phyloP scores from a whole-genome alignment of 2,329 filamentous ascomycete genomes.

The Harringtonia lauricola region DNA sequence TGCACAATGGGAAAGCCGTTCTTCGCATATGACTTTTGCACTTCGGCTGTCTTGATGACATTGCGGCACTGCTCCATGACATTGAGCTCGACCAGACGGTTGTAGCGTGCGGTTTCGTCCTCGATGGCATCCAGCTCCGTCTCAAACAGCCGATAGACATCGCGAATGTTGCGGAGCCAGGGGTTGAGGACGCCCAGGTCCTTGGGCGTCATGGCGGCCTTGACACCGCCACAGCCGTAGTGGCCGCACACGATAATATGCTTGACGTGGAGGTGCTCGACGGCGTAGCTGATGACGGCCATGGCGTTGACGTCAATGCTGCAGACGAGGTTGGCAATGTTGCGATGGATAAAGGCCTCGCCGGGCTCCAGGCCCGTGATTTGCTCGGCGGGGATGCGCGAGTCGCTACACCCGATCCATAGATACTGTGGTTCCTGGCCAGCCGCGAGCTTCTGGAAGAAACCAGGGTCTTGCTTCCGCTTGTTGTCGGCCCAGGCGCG shows the following conservation, averaged over 20 bases:
- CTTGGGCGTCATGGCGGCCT: conserved; percentile 52
- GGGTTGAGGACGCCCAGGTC: conserved; percentile 62
- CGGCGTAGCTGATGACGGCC: conserved; percentile 69
- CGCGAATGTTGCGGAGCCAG: conserved; percentile 64
- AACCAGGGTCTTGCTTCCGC: conserved; percentile 46
- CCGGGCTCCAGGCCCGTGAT: conserved; percentile 76
- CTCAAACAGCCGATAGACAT: conserved; percentile 63
- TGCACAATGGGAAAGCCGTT: conserved; percentile 60
- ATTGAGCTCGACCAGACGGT: conserved; percentile 74
- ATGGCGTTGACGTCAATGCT: conserved; percentile 46
- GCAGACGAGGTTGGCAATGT: conserved; percentile 84
- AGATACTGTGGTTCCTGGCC: conserved; percentile 63
- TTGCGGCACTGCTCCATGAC: conserved; percentile 68
- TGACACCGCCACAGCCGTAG: conserved; percentile 47
- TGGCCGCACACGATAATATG: conserved; percentile 72
- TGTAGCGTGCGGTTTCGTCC: conserved; percentile 48
- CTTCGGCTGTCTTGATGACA: conserved; percentile 66
- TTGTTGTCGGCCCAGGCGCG: conserved; percentile 52
- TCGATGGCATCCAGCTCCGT: conserved; percentile 53
- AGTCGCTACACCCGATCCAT: conserved; percentile 89
- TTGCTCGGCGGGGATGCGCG: conserved; percentile 81
- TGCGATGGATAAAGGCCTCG: conserved; percentile 88
- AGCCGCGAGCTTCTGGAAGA: conserved; percentile 51
- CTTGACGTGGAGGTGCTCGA: conserved; percentile 69
- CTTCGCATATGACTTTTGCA: conserved; percentile 59